Base-by-base conservation (phyloP, 495 filamentous ascomycete genomes). In the Tetracladium setigerum region DNA sequence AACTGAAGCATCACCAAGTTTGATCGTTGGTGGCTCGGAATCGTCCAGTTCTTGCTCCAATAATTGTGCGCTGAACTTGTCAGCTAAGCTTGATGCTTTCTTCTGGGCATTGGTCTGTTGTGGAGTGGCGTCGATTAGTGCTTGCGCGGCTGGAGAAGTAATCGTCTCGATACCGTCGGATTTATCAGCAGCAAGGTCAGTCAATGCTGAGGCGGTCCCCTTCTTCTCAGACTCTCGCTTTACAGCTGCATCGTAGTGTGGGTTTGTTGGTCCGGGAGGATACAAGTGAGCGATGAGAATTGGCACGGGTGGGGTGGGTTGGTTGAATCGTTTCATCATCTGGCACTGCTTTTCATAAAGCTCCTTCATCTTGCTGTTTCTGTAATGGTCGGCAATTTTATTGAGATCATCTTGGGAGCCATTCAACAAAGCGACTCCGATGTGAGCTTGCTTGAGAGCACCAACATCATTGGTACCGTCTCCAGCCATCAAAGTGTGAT, bases 381-480 rank as follows among this genome's bases (percentile, higher is more conserved):
- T 81, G 54, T 85, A 86, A 65, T 99, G 89, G 53, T 97, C 91
- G 12, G 84, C 81, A 52, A 99, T 99, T 58, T 82, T 84, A 38
- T 83, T 83, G 33, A 99, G 73, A 61, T 95, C 92, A 2, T 95
- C 84, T 59, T 81, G 82, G 1, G 92, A 91, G 27, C 92, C 92
- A 62, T 99, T 99, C 48, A 99, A 77, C 31, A 99, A 81, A 11
- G 92, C 92, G 54, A 97, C 87, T 60, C 92, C 92, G 46, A 99
- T 85, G 57, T 99, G 94, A 18, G 92, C 94, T 71, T 99, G 92
- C 74, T 99, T 99, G 60, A 99, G 69, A 30, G 92, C 92, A 35
- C 92, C 92, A 41, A 99, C 92, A 62, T 99, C 92, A 60, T 99
- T 99, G 41, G 92, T 99, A 50, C 92, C 92, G 59, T 99, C 92